These are phyloP conservation scores for Phialophora macrospora DNA, from an alignment of 2,329 filamentous ascomycete species.

Conservation along the genomic window DNA sequence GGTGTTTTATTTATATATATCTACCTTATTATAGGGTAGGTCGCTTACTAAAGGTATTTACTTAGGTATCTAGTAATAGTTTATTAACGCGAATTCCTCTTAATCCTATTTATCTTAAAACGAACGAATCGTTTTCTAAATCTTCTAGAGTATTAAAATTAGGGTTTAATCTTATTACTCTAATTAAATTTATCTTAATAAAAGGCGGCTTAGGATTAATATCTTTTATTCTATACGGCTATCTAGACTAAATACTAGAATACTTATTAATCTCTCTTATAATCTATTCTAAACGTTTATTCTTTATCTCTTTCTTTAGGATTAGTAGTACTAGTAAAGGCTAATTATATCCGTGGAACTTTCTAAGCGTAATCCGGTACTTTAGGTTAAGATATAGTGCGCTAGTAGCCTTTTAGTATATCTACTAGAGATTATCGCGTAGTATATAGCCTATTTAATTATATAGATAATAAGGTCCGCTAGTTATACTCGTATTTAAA, in stretches of 20 bases:
- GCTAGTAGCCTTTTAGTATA: conserved; percentile 5
- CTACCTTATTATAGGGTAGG: no score
- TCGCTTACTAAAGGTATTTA: no score
- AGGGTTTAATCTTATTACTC: no score
- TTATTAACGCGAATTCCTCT: no score
- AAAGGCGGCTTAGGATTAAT: no score
- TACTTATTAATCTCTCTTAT: not conserved
- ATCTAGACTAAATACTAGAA: not conserved
- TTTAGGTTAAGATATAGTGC: conserved; percentile 7
- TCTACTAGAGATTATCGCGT: not conserved
- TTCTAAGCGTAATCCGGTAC: not conserved
- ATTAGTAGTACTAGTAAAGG: not conserved
- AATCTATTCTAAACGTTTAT: not conserved
- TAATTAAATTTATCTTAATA: no score
- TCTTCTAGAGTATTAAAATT: no score
- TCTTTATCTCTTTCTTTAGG: not conserved
- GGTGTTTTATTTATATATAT: no score
- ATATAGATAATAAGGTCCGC: not conserved
- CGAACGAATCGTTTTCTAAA: no score
- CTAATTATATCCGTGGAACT: not conserved
- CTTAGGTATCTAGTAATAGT: no score
- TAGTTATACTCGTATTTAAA: not conserved
- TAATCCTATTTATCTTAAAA: no score
- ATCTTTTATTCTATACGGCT: no score
- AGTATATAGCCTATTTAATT: not conserved